A percentile compares a stretch with the other conserved stretches of the same genome.
Evolutionary conservation across 2,329 filamentous ascomycete species (phyloP).

Genomic region (Alternaria arbusti): DNA sequence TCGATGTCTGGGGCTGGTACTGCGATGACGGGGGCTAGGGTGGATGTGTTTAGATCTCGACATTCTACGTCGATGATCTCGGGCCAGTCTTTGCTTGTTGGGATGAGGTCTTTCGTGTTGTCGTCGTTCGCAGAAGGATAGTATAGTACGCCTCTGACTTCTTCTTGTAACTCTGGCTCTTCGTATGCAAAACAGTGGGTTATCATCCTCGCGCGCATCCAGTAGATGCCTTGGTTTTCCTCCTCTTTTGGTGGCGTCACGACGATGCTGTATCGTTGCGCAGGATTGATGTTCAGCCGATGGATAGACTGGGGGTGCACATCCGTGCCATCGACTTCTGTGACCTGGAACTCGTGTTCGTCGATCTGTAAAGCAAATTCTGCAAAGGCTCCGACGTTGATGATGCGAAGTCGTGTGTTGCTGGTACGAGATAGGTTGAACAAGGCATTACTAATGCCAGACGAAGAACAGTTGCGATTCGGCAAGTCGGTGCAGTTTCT

Average conservation of each 20-base stretch:
- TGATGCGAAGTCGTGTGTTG: slow-evolving; percentile 73
- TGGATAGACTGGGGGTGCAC: slow-evolving; percentile 59
- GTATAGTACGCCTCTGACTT: slow-evolving; percentile 58
- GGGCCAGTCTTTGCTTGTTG: slow-evolving; percentile 58
- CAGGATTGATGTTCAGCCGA: slow-evolving; percentile 67
- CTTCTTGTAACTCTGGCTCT: slow-evolving; percentile 53
- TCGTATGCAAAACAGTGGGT: slow-evolving; percentile 65
- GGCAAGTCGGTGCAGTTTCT: slow-evolving; percentile 49
- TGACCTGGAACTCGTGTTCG: slow-evolving; percentile 49
- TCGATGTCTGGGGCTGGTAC: slow-evolving; percentile 55
- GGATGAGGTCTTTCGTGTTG: slow-evolving; percentile 11
- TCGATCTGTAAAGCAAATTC: slow-evolving; percentile 54
- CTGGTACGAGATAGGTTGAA: slow-evolving; percentile 51
- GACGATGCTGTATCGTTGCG: slow-evolving; percentile 72
- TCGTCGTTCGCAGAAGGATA: slow-evolving; percentile 44
- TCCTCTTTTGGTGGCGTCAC: slow-evolving; percentile 57
- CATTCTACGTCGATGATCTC: slow-evolving; percentile 58
- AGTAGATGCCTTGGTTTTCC: slow-evolving; percentile 40
- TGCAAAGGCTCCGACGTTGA: slow-evolving; percentile 60
- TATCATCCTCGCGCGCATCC: slow-evolving; percentile 65
- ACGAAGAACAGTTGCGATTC: slow-evolving; percentile 46
- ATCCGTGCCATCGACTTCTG: slow-evolving; percentile 49
- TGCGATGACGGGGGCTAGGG: slow-evolving; percentile 54
- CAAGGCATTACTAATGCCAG: slow-evolving; percentile 30
- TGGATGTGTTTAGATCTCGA: slow-evolving; percentile 58